phyloP scores from a whole-genome alignment of 1,139 yeast species.

The Taphrina confusa region DNA sequence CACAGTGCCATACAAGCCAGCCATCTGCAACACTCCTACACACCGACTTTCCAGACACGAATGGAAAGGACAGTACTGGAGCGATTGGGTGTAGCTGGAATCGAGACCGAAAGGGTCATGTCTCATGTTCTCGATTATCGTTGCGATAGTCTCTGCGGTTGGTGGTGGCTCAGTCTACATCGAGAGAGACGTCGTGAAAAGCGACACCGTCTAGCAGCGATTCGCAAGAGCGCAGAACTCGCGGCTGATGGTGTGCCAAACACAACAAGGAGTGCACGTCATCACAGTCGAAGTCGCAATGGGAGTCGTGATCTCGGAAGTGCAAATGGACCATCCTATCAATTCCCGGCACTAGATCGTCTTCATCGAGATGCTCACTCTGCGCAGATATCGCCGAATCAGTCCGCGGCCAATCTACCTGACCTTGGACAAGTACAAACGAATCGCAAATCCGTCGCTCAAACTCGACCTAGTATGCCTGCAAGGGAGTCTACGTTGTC shows the following conservation, averaged over 20 bases:
- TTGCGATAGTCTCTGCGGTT: constrained; percentile 79
- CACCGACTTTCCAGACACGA: constrained; percentile 58
- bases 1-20: constrained; percentile 52
- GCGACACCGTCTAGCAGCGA: constrained; percentile 8
- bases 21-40: constrained; percentile 50
- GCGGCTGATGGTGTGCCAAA: not conserved
- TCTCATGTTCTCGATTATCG: constrained; percentile 61
- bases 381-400: not conserved
- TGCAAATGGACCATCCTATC: not conserved
- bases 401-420: not conserved
- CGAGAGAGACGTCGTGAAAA: constrained; percentile 51
- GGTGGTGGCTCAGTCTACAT: constrained; percentile 75
- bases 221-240: constrained; percentile 6
- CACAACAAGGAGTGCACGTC: not conserved
- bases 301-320: constrained; percentile 6
- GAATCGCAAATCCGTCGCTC: not conserved
- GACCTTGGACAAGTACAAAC: not conserved
- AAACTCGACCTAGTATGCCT: not conserved
- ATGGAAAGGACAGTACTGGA: constrained; percentile 68
- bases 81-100: constrained; percentile 62
- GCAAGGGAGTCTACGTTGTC: not conserved
- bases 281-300: constrained; percentile 4
- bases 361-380: not conserved
- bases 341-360: not conserved
- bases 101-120: constrained; percentile 66